phyloP scores from a whole-genome alignment of 352 stramenopile species.

The Thraustochytrium striatum region DNA sequence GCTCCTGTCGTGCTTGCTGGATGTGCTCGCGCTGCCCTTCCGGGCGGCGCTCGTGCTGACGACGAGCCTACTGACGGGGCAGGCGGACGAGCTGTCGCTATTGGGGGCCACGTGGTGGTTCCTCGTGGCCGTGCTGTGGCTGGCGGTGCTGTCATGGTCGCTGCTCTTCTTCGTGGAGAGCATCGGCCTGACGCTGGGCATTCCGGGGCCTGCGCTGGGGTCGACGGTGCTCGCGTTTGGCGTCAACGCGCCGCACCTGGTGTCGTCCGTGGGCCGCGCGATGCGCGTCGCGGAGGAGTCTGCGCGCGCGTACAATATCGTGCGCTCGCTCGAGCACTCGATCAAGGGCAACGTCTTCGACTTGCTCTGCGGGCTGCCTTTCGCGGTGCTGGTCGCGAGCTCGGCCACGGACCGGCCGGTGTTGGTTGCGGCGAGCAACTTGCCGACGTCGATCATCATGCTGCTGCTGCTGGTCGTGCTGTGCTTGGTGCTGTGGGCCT shows the following conservation, averaged over 20 bases:
- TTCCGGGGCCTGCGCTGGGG: background rate
- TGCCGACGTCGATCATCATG: background rate
- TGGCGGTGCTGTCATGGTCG: background rate
- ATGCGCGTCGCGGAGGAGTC: background rate
- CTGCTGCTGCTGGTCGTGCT: background rate
- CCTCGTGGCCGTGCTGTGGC: background rate
- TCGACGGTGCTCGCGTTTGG: constrained; percentile 21
- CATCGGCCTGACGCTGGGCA: constrained; percentile 15
- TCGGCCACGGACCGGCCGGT: background rate
- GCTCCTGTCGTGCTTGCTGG: background rate
- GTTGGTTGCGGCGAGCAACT: background rate
- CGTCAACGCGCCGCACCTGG: constrained; percentile 5
- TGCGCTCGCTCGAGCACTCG: constrained; percentile 19
- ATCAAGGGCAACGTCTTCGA: constrained; percentile 45
- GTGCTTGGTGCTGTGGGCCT: constrained; percentile 3
- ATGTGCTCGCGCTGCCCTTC: background rate
- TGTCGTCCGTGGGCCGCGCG: background rate
- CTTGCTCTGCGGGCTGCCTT: constrained; percentile 16
- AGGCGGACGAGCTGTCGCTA: background rate
- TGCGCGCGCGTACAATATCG: background rate
- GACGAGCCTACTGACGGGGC: background rate
- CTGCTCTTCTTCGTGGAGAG: background rate
- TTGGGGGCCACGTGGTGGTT: background rate
- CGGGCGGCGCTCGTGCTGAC: constrained; percentile 1
- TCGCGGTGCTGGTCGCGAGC: constrained; percentile 21